Evolutionary conservation across 2,329 filamentous ascomycete genomes (phyloP).

Genomic region (Atkinsonella hypoxylon): DNA sequence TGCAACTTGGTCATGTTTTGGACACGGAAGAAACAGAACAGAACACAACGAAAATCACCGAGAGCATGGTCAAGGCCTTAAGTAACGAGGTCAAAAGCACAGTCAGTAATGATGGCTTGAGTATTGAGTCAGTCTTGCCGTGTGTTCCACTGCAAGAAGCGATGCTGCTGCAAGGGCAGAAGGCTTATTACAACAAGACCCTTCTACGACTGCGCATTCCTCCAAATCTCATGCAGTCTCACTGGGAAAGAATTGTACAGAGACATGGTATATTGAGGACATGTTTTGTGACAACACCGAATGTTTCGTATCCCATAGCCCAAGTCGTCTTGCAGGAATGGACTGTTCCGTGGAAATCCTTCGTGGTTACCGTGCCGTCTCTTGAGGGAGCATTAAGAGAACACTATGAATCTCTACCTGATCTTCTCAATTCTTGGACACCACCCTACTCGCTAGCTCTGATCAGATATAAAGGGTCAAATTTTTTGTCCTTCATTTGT

Average conservation of each 20-base stretch:
- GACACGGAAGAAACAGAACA: not conserved
- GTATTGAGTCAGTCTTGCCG: constrained; percentile 50
- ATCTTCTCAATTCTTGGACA: constrained; percentile 29
- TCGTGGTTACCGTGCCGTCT: constrained; percentile 19
- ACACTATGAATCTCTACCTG: constrained; percentile 27
- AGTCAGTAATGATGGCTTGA: constrained; percentile 13
- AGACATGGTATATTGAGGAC: constrained; percentile 72
- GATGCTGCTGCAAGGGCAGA: constrained; percentile 52
- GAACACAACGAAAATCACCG: not conserved
- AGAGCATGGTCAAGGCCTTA: constrained; percentile 12
- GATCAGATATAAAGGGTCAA: constrained; percentile 18
- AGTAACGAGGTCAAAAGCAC: not conserved
- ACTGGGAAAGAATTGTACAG: constrained; percentile 50
- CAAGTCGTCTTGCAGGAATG: constrained; percentile 54
- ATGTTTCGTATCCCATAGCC: constrained; percentile 49
- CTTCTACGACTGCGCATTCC: constrained; percentile 47
- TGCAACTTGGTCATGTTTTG: constrained; percentile 37
- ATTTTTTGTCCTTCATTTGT: constrained; percentile 37
- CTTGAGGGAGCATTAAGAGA: constrained; percentile 25
- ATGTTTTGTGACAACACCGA: constrained; percentile 55
- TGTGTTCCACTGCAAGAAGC: constrained; percentile 83
- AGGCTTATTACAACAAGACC: constrained; percentile 62
- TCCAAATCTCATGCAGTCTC: constrained; percentile 34
- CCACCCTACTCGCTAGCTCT: constrained; percentile 35
- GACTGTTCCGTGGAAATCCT: constrained; percentile 26